phyloP scores from a whole-genome alignment of 2,329 filamentous ascomycete species.

The Hymenoscyphus repandus region DNA sequence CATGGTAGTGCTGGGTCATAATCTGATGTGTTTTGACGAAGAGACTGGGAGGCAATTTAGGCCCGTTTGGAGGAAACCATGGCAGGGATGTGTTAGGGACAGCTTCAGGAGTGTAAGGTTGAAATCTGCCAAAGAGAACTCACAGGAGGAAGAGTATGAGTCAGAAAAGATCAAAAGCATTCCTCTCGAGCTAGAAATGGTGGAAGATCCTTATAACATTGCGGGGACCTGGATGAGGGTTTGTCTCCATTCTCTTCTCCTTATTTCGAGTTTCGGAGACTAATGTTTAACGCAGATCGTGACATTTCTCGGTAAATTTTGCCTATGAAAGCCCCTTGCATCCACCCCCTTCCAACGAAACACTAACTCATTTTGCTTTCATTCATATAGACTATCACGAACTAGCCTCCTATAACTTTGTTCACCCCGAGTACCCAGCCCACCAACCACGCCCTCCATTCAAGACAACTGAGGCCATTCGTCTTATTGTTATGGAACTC shows the following conservation, averaged over 20 bases:
- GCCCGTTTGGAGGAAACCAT: conserved; percentile 13
- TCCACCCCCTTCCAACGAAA: no score
- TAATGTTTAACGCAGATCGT: background rate
- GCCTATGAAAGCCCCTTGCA: no score
- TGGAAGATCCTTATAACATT: conserved; percentile 63
- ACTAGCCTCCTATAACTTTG: conserved; percentile 68
- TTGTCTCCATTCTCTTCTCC: conserved; percentile 18
- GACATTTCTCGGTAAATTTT: conserved; percentile 22
- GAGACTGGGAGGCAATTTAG: conserved; percentile 1
- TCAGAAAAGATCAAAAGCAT: background rate
- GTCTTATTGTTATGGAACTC: conserved; percentile 65
- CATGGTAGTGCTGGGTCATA: conserved; percentile 62
- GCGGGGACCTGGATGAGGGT: conserved; percentile 68
- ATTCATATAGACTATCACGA: conserved; percentile 71
- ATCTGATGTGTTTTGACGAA: conserved; percentile 44
- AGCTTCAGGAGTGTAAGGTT: conserved; percentile 9
- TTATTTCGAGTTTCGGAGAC: background rate
- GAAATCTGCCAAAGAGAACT: no score
- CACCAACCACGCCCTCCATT: conserved; percentile 48
- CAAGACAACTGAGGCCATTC: conserved; percentile 59
- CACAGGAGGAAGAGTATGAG: no score
- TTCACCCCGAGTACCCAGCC: conserved; percentile 33
- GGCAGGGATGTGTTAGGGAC: conserved; percentile 10
- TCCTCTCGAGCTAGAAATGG: conserved; percentile 1
- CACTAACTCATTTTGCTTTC: no score